Percentiles rank a stretch among this genome's conserved stretches.
phyloP scores from a whole-genome alignment of 768 basidiomycete genomes.

The Tephrocybe sp. region DNA sequence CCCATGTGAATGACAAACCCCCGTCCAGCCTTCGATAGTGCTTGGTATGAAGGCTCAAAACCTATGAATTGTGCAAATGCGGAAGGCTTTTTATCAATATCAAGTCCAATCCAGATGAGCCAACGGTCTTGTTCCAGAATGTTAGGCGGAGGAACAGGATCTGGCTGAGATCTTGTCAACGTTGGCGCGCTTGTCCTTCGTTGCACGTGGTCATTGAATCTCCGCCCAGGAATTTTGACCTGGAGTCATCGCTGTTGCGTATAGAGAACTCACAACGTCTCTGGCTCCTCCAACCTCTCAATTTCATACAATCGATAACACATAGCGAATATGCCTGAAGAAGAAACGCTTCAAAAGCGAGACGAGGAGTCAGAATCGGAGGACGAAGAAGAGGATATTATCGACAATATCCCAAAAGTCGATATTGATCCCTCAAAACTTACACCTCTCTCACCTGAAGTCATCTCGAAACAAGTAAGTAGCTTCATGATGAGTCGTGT shows the following conservation, averaged over 20 bases:
- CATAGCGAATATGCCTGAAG: conserved; percentile 52
- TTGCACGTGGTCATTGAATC: conserved; percentile 21
- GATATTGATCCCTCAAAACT: conserved; percentile 81
- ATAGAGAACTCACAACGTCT: background rate
- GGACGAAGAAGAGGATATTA: conserved; percentile 54
- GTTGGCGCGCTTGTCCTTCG: too few species aligned
- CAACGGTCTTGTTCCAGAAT: too few species aligned
- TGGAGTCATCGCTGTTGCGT: conserved; percentile 2
- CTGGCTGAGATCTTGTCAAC: too few species aligned
- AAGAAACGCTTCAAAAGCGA: conserved; percentile 65
- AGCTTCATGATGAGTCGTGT: background rate
- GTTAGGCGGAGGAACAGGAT: too few species aligned
- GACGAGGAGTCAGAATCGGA: conserved; percentile 73
- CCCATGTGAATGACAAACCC: too few species aligned
- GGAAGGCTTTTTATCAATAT: too few species aligned
- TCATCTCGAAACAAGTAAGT: conserved; percentile 87
- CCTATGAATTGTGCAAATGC: too few species aligned
- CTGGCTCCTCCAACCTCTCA: background rate
- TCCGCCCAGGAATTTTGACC: conserved; percentile 16
- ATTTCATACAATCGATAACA: background rate
- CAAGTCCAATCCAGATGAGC: too few species aligned
- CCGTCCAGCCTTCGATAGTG: too few species aligned
- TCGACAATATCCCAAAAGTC: conserved; percentile 59
- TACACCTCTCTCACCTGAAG: conserved; percentile 86
- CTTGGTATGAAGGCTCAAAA: too few species aligned